phyloP scores from a whole-genome alignment of 306 rosid genomes.

The Sphenostylis stenocarpa region DNA sequence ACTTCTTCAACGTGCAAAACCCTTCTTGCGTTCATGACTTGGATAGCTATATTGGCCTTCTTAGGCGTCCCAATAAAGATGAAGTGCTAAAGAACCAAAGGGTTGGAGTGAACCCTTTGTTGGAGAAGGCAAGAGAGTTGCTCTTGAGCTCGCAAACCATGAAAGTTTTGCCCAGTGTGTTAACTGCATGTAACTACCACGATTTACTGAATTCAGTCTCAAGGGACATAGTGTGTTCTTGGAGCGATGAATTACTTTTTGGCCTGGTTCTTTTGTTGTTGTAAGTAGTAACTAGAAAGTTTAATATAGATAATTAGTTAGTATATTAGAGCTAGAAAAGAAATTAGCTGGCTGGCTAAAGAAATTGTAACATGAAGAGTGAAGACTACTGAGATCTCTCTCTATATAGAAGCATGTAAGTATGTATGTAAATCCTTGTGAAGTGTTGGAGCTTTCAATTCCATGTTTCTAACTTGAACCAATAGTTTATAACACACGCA shows the following conservation, averaged over 20 bases:
- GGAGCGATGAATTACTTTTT: slow-evolving; percentile 40
- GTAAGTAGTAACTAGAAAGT: not conserved
- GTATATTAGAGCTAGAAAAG: not conserved
- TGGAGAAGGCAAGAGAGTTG: slow-evolving; percentile 43
- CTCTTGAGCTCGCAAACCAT: slow-evolving; percentile 37
- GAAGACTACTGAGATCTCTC: not conserved
- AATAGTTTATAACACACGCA: not conserved
- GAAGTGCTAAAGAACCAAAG: not conserved
- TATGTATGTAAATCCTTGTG: slow-evolving; percentile 31
- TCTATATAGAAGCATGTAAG: not conserved
- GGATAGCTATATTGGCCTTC: slow-evolving; percentile 60
- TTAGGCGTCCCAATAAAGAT: slow-evolving; percentile 39
- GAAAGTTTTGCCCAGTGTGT: slow-evolving; percentile 39
- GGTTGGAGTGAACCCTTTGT: slow-evolving; percentile 31
- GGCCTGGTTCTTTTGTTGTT: slow-evolving; percentile 45
- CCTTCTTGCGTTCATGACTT: slow-evolving; percentile 93
- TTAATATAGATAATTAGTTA: not conserved
- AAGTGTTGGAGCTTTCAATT: not conserved
- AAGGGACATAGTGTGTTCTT: slow-evolving; percentile 36
- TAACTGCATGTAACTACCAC: slow-evolving; percentile 5
- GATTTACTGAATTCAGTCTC: slow-evolving; percentile 36
- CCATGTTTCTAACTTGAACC: not conserved
- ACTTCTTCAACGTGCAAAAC: slow-evolving; percentile 80
- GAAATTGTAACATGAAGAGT: not conserved
- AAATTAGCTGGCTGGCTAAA: not conserved